Base-by-base conservation (phyloP, 78 protist species). In the Dictyostelium brefeldianum region DNA sequence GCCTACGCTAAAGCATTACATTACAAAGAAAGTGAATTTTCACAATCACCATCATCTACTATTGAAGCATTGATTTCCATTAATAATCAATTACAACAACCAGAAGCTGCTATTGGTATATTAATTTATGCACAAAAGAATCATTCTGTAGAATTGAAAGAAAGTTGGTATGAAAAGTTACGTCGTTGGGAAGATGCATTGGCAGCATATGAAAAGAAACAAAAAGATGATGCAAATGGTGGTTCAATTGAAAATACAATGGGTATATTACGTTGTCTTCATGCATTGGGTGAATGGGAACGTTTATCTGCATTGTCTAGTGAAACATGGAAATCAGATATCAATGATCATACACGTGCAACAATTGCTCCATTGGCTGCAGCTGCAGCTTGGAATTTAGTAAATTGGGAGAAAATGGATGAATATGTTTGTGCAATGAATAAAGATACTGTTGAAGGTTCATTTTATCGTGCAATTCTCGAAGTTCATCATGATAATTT, bases 1-100 rank as follows among this genome's bases (percentile, higher is more conserved):
- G 98, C 99, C 43, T 99, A 96, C 70, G 99, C 99, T 20, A 98
- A 99, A 94, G 99, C 99, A 14, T 95, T 98, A 77, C 99, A 97
- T 89, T 98, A 99, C 92, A 89, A 64, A 51, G 98, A 97, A 64
- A 25, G 69, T 18, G 97, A 97, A 75, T 97, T 98, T 95, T 50
- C 83, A 47, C 82, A n/a, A 36, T n/a, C 75, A 7, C 74, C 83
- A 22, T 29, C 50, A 14, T 65, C 90, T 3, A 48, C 95, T 15
- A 92, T 98, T 43, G 99, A 97, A 71, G 89, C 96, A 18, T 95
- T 99, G 18, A 99, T 99, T 77, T 53, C 95, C 36, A 97, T 98
- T 74, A 97, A 97, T 90, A 97, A 98, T 91, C 97, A 97, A 65
- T 95, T 99, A 46, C 97, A 96, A 75, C 98, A 92, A 81, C 98